Evolutionary conservation across 1,284 basidiomycete genomes (phyloP), one percentile per base, ranked within the genome.

Genomic region (Acaromyces ingoldii): DNA sequence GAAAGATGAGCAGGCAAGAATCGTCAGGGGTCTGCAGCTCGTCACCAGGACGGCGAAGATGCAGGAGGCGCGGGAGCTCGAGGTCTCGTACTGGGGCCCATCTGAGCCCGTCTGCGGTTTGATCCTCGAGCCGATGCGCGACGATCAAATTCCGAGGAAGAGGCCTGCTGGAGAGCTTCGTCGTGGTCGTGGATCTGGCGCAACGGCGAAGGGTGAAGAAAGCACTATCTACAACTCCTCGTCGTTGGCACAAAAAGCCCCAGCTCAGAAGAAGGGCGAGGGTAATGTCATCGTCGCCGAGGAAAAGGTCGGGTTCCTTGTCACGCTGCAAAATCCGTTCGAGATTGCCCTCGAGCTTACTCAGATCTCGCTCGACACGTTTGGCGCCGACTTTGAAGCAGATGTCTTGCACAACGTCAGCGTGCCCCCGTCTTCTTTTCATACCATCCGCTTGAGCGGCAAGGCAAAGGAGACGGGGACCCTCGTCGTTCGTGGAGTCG

Each of bases 321-420:
- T 96, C 26, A 86, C 87, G 9, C 77, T 98, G n/a, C 82, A 85
- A 55, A 98, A 98, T 71, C 88, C 90, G 0, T 93, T 88, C 68
- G 82, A 87, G 1, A 91, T 97, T 73, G 88, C 91, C 55, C 80
- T 98, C 9, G 89, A 95, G 56, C 76, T 97, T 24, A 84, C 88
- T 56, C 84, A 83, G 58, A 72, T 97, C 28, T 82, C 84, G 9
- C 79, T 97, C 7, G 87, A 90, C 55, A 91, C 89, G 1, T 82
- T 85, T 2, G 95, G 95, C 0, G 84, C 85, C 6, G 75, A 80
- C 2, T 88, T 93, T 62, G 81, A 85, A 46, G 83, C 84, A 13
- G 81, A 83, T 47, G 79, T 84, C 0, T 71, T 76, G 47, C 36
- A 49, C 5, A 21, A 36, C 7, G 78, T 87, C 13, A 75, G 83